Conservation (phyloP, 2,329 filamentous ascomycete genomes). For the Aspergillus jensenii region DNA sequence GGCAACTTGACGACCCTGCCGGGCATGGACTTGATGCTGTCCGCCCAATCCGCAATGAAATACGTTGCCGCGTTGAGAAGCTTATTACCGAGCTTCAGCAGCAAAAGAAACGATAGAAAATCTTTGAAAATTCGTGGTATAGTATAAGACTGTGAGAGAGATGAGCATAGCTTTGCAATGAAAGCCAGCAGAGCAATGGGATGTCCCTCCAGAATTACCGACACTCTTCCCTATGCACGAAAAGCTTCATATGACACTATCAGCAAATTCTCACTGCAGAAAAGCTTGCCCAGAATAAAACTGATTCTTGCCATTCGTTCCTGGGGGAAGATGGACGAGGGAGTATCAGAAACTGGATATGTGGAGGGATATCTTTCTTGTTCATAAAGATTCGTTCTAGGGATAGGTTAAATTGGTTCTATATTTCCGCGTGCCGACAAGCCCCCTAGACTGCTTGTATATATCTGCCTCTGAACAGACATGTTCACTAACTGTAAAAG, state of each 20-base stretch:
- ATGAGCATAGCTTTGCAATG: neutral
- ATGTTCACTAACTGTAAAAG: neutral
- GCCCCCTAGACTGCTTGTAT: neutral
- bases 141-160: neutral
- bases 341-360: slow-evolving; percentile 1
- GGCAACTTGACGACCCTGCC: slow-evolving; percentile 27
- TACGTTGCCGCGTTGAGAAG: slow-evolving; percentile 11
- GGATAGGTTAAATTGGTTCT: neutral
- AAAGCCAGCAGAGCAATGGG: neutral
- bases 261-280: neutral
- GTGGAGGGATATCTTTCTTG: neutral
- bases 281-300: slow-evolving; percentile 1
- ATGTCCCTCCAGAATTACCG: neutral
- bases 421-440: neutral
- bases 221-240: neutral
- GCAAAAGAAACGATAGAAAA: neutral
- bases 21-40: slow-evolving; percentile 24
- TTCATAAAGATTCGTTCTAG: neutral
- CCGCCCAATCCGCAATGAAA: slow-evolving; percentile 23
- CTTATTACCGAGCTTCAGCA: neutral
- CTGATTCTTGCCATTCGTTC: neutral
- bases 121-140: neutral
- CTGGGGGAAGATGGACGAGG: neutral
- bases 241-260: neutral
- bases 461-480: neutral